Base-by-base conservation (phyloP, 1,139 yeast genomes). In the Kodamaea sp. region DNA sequence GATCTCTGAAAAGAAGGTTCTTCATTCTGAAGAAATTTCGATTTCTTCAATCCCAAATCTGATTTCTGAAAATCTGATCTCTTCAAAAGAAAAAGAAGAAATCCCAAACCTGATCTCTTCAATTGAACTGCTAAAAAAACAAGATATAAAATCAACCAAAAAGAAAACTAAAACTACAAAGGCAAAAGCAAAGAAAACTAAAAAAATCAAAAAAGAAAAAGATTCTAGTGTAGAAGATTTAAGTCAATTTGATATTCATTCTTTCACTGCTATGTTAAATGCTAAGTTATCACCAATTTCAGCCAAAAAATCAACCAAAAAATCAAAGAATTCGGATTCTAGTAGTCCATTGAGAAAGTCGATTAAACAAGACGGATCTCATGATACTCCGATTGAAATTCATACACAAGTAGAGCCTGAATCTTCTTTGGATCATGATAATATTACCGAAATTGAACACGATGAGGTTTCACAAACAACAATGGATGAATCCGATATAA, bases 201-300 rank as follows among this genome's bases (percentile, higher is more conserved):
- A 36, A n/a, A 37, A 43, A 7, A 31, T 29, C 9, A 20, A 30
- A n/a, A 37, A 32, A 15, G 35, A 38, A 33, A 35, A 34, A 29
- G 43, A 36, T 10, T 25, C 36, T 8, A 24, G 38, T 12, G 27
- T 29, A 15, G 41, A 37, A 8, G 32, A 33, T 10, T 29, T 25
- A 6, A 29, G 36, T 8, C 42, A 41, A 27, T 59, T 59, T 43
- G 63, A 60, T 41, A 58, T 60, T 25, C 63, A 59, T 41, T 56
- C 62, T 2, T 60, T 59, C 38, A 60, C 64, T 1, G 63, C 63
- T 1, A 45, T 58, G 51, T 40, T 60, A 23, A 57, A 49, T 27
- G 54, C 58, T 3, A 58, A 57, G 36, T 49, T 59, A 8, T 37
- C 52, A 2, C 39, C 45, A 5, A 15, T 49, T 4, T 31, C 41